Conservation (phyloP, 768 basidiomycete genomes). For the Hygrocybe coccinea region DNA sequence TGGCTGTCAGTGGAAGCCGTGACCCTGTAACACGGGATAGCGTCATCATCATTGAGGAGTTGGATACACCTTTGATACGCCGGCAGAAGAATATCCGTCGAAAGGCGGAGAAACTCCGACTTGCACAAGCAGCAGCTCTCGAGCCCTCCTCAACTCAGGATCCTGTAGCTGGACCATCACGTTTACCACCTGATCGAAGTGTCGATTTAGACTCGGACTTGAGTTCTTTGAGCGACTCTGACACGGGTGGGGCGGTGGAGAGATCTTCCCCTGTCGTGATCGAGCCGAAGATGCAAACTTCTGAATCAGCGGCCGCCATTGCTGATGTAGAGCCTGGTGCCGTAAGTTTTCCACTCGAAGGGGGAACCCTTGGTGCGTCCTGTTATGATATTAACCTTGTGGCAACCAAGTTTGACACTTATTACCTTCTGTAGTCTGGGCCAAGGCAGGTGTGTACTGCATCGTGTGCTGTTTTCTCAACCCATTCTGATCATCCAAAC, state of each 20-base stretch:
- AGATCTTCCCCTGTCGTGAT: constrained; percentile 1
- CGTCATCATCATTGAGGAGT: constrained; percentile 61
- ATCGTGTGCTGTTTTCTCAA: not conserved
- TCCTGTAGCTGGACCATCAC: constrained; percentile 1
- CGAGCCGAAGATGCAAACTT: not conserved
- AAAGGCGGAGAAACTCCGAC: constrained; percentile 37
- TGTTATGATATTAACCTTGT: not conserved
- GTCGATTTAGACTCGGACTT: constrained; percentile 36
- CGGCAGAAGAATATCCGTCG: constrained; percentile 49
- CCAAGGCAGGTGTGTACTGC: constrained; percentile 56
- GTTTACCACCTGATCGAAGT: not conserved
- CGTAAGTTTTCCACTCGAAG: constrained; percentile 12
- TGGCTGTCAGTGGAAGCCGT: not conserved
- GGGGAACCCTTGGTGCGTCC: constrained; percentile 61
- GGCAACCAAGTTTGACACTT: not conserved
- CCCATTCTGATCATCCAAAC: constrained; percentile 2
- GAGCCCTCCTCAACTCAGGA: not conserved
- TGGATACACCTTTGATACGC: constrained; percentile 68
- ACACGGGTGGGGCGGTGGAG: constrained; percentile 18
- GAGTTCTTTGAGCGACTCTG: constrained; percentile 44
- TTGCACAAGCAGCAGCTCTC: constrained; percentile 14
- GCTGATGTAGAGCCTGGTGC: constrained; percentile 1
- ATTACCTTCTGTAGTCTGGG: constrained; percentile 60
- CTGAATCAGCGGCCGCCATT: not conserved
- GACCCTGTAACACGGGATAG: constrained; percentile 34